Base-by-base conservation (phyloP, 192 early-diverging fungal genomes). In the Mortierella antarctica region DNA sequence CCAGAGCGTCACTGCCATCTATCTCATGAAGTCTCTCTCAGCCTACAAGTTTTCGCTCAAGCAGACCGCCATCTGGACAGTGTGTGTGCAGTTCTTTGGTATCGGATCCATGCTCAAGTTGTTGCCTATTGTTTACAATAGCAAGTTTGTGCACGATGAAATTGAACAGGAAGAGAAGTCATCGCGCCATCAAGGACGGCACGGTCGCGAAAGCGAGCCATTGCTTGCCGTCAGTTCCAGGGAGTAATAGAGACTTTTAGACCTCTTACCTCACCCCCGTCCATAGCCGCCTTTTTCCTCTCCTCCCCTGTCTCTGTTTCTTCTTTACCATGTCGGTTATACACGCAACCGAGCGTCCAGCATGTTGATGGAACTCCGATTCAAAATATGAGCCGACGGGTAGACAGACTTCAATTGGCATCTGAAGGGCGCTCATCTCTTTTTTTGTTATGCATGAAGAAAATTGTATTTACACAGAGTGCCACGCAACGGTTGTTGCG, bases 91-190 rank as follows among this genome's bases (percentile, higher is more conserved):
- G 52, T 61, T 62, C 18, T 31, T 76, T 44, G 74, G 74, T 1
- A 76, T 76, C 31, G 74, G 66, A 14, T 76, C 74, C 6, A 76
- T 76, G 74, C 41, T 76, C n/a, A 76, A 76, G 61, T 52, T 76
- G 47, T 46, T 76, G 42, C 74, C 74, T 15, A 76, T 76, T 62
- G 74, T 76, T 5, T 76, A 76, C 40, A 63, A 76, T 12, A 76
- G 74, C 59, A 59, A 53, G 20, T 76, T 67, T 62, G 74, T 68
- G 45, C 48, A 52, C 7, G 58, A 76, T 6, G 74, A 76, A 9
- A 44, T 59, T 17, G 71, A 73, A 6, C 55, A 23, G 41, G 62
- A 73, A 9, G 45, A 51, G 62, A 57, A 52, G 62, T 0, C 7
- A 7, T 8, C 20, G 9, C 21, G 54, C 2, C 54, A 9, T 15